Conservation (phyloP, 129 eudicot species). For the Ambrosia artemisiifolia region DNA sequence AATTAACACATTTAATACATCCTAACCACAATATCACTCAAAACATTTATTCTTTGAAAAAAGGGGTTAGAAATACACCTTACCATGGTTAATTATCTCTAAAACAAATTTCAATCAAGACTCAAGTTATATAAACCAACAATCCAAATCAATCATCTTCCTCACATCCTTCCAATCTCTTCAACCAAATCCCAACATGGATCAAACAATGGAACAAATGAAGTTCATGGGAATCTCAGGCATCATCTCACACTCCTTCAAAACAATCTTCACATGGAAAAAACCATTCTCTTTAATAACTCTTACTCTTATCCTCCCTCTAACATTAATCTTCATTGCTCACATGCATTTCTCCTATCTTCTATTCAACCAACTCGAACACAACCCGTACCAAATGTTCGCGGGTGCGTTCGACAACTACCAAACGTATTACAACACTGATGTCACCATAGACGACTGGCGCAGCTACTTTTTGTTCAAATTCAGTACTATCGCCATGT, state of each 20-base stretch:
- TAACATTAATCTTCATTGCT: conserved; percentile 20
- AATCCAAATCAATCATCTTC: background rate
- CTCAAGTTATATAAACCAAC: background rate
- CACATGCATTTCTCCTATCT: conserved; percentile 13
- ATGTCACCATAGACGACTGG: background rate
- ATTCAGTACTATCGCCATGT: background rate
- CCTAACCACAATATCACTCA: no score
- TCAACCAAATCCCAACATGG: conserved; percentile 20
- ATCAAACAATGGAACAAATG: conserved; percentile 21
- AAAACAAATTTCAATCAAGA: background rate
- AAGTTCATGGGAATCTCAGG: conserved; percentile 16
- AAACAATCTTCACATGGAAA: conserved; percentile 20
- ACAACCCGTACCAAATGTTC: conserved; percentile 17
- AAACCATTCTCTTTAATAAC: conserved; percentile 32
- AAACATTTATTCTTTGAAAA: background rate
- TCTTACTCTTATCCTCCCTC: conserved; percentile 35
- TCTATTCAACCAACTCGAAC: background rate
- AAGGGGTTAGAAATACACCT: background rate
- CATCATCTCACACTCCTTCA: conserved; percentile 24
- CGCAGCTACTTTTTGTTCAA: conserved; percentile 23
- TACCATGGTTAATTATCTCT: background rate
- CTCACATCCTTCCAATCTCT: background rate
- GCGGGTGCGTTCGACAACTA: background rate
- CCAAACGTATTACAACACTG: background rate
- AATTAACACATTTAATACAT: no score